phyloP scores from a whole-genome alignment of 805 yeast species.

The Barnettozyma wickerhamii region DNA sequence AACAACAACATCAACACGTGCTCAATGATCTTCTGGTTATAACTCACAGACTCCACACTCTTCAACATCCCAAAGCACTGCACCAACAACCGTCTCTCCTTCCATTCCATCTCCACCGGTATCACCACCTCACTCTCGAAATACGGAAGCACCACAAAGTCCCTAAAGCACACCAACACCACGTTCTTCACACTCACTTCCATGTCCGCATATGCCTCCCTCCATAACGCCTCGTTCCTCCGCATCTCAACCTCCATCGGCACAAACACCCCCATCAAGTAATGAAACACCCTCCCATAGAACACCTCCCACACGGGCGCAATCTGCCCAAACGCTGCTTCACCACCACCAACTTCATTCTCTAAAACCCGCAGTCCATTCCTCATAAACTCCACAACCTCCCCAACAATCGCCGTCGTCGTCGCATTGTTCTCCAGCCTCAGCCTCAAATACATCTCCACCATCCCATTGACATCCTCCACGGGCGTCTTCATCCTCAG shows the following conservation, averaged over 20 bases:
- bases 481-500: conserved; percentile 42
- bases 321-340: conserved; percentile 28
- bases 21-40: conserved; percentile 56
- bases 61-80: conserved; percentile 62
- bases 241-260: conserved; percentile 54
- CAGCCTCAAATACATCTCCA: conserved; percentile 35
- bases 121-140: conserved; percentile 38
- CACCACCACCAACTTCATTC: conserved; percentile 32
- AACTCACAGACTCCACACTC: conserved; percentile 48
- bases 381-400: conserved; percentile 41
- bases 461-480: conserved; percentile 51
- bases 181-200: conserved; percentile 35
- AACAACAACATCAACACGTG: conserved; percentile 26
- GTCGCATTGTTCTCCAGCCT: conserved; percentile 34
- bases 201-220: conserved; percentile 20
- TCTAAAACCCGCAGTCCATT: conserved; percentile 39
- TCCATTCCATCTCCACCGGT: conserved; percentile 26
- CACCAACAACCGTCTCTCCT: conserved; percentile 38
- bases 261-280: conserved; percentile 54
- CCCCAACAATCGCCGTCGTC: conserved; percentile 35
- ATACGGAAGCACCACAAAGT: conserved; percentile 48
- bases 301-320: conserved; percentile 54
- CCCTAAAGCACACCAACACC: conserved; percentile 45
- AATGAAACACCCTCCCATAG: conserved; percentile 49
- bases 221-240: no score